A percentile compares a stretch with the other conserved stretches of the same genome.
These are phyloP conservation scores for Scleroderma bovista DNA, from an alignment of 768 basidiomycete species.

Conservation along the genomic window DNA sequence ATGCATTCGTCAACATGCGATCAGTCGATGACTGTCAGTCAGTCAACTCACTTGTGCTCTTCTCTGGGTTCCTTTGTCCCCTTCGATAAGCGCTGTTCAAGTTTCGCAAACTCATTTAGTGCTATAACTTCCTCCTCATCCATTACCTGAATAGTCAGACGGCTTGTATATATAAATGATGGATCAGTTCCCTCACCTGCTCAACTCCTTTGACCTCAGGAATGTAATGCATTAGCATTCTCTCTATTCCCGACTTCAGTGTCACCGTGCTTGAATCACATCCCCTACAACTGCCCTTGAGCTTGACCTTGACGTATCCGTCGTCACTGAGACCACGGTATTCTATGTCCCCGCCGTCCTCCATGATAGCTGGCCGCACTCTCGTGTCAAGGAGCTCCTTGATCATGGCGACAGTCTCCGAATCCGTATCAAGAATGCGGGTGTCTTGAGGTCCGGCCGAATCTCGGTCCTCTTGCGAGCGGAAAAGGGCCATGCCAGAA, in stretches of 20 bases:
- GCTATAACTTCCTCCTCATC: slow-evolving; percentile 89
- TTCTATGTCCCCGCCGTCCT: slow-evolving; percentile 98
- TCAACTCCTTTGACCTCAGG: slow-evolving; percentile 92
- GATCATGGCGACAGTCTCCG: slow-evolving; percentile 97
- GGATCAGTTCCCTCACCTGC: slow-evolving; percentile 49
- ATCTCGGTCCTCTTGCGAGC: slow-evolving; percentile 72
- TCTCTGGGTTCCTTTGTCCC: slow-evolving; percentile 23
- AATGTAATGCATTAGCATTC: slow-evolving; percentile 99
- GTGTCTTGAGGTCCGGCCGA: slow-evolving; percentile 91
- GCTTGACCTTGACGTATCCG: slow-evolving; percentile 78
- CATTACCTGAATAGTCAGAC: slow-evolving; percentile 52
- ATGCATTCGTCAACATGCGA: slow-evolving; percentile 9
- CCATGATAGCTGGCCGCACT: slow-evolving; percentile 95
- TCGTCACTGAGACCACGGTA: slow-evolving; percentile 86
- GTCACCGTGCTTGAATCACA: slow-evolving; percentile 94
- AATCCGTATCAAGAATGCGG: slow-evolving; percentile 87
- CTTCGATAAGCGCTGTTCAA: slow-evolving; percentile 64
- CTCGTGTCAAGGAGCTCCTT: slow-evolving; percentile 95
- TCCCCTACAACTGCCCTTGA: slow-evolving; percentile 97
- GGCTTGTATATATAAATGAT: background rate
- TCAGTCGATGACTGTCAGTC: background rate
- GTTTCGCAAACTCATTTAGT: slow-evolving; percentile 81
- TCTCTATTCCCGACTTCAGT: slow-evolving; percentile 92
- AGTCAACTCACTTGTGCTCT: slow-evolving; percentile 43
- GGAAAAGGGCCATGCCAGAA: slow-evolving; percentile 81